Evolutionary conservation across 106 monocot species (phyloP).

Genomic region (Dendrobium nobile): DNA sequence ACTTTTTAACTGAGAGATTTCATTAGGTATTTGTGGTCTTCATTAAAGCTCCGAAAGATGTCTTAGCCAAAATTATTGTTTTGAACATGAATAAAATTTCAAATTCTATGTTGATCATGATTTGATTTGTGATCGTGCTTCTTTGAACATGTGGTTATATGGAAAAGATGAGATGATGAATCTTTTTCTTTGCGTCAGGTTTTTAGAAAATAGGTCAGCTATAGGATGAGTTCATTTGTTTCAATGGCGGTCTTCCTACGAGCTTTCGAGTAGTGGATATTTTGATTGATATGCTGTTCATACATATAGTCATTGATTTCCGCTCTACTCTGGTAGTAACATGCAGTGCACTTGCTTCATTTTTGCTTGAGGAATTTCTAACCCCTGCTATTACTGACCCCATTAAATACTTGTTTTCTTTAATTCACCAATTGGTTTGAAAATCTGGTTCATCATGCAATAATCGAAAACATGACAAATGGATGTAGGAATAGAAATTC

Average conservation of each 20-base stretch:
- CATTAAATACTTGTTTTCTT: background rate
- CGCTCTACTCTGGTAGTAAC: background rate
- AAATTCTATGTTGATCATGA: background rate
- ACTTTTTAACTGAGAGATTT: background rate
- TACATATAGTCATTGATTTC: background rate
- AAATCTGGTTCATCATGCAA: background rate
- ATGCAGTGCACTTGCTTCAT: background rate
- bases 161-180: background rate
- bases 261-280: background rate
- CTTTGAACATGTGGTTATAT: background rate
- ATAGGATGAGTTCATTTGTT: background rate
- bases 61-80: background rate
- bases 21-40: background rate
- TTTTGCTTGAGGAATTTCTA: background rate
- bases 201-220: background rate
- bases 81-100: background rate
- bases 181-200: background rate
- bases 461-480: background rate
- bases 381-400: background rate
- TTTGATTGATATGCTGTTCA: too few species aligned
- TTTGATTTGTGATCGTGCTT: background rate
- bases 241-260: background rate
- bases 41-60: background rate
- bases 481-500: background rate
- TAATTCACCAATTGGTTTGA: background rate